Percentiles rank a stretch among this genome's conserved stretches.
Conservation (phyloP, 129 eudicot genomes). For the Helianthus tuberosus region DNA sequence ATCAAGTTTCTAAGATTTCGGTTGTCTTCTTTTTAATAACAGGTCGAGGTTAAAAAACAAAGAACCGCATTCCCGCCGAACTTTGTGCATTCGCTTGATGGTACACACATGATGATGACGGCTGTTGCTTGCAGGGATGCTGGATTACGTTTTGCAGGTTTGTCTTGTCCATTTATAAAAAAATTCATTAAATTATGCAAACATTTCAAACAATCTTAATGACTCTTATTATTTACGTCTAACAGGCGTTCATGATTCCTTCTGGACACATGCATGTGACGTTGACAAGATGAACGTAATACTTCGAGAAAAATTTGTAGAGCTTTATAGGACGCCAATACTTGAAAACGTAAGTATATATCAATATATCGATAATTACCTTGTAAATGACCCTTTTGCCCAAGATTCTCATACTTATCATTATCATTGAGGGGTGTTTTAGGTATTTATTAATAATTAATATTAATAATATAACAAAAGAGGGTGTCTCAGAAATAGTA, state of each 20-base stretch:
- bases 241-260: constrained; percentile 96
- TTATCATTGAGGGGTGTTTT: background rate
- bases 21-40: background rate
- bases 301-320: constrained; percentile 87
- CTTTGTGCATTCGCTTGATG: constrained; percentile 94
- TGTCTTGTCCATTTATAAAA: constrained; percentile 2
- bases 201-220: constrained; percentile 6
- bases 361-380: background rate
- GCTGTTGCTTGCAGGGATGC: constrained; percentile 96
- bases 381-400: constrained; percentile 4
- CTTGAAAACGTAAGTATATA: constrained; percentile 75
- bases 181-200: background rate
- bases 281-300: constrained; percentile 81
- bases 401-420: background rate
- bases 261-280: constrained; percentile 98
- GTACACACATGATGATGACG: constrained; percentile 99
- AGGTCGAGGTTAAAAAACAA: constrained; percentile 85
- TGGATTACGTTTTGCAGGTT: constrained; percentile 93
- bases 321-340: constrained; percentile 77
- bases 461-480: too few species aligned
- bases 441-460: background rate
- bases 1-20: constrained; percentile 6
- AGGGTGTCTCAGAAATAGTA: too few species aligned
- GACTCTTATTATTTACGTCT: constrained; percentile 13
- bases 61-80: constrained; percentile 96